These are phyloP conservation scores for Cetradonia linearis DNA, from an alignment of 495 filamentous ascomycete species.

Conservation along the genomic window DNA sequence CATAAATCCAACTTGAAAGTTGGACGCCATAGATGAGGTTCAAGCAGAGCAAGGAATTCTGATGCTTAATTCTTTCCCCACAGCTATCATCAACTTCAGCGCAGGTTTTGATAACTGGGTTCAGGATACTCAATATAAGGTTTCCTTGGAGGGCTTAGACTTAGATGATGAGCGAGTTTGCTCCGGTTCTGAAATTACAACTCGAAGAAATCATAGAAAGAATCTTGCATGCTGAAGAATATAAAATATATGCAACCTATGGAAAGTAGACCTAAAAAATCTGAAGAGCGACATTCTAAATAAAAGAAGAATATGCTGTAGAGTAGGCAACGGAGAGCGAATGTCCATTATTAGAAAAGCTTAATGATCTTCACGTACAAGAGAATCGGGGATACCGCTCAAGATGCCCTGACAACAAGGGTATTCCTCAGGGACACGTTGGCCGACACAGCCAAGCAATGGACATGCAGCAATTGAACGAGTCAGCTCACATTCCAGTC, in stretches of 20 bases:
- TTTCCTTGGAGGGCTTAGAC: too few relatives aligned
- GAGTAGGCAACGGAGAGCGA: constrained; percentile 10
- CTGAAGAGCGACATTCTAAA: not conserved
- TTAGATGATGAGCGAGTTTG: too few relatives aligned
- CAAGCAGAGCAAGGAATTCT: not conserved
- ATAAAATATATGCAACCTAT: too few relatives aligned
- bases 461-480: too few relatives aligned
- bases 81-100: not conserved
- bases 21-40: not conserved
- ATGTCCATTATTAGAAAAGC: not conserved
- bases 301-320: not conserved
- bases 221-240: too few relatives aligned
- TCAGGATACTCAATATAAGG: too few relatives aligned
- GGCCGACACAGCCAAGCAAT: not conserved
- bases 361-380: not conserved
- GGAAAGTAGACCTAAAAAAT: too few relatives aligned
- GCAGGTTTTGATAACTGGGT: too few relatives aligned
- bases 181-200: too few relatives aligned
- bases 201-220: too few relatives aligned
- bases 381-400: not conserved
- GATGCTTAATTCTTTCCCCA: not conserved
- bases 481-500: not conserved
- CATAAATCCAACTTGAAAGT: not conserved
- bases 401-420: not conserved
- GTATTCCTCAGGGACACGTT: not conserved